A percentile compares a stretch with the other conserved stretches of the same genome.
Conservation (phyloP, 768 basidiomycete genomes). For the Hypholoma fasciculare region DNA sequence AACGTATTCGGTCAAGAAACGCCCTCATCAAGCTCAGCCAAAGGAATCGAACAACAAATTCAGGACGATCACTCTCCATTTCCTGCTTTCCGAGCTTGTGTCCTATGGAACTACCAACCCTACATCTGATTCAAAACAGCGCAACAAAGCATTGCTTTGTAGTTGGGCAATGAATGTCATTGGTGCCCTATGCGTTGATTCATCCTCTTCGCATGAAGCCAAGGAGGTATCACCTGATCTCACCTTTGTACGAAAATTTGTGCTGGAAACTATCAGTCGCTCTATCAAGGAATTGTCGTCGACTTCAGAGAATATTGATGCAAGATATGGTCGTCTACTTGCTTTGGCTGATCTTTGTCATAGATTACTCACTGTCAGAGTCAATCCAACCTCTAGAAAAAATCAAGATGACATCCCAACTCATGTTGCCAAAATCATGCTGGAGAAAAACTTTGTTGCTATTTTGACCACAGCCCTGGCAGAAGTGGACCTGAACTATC, state of each 20-base stretch:
- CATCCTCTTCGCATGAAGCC: conserved; percentile 56
- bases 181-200: conserved; percentile 92
- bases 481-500: conserved; percentile 95
- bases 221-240: conserved; percentile 82
- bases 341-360: conserved; percentile 87
- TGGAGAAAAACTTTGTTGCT: conserved; percentile 95
- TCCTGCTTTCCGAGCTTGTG: conserved; percentile 81
- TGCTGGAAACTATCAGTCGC: conserved; percentile 86
- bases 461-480: conserved; percentile 85
- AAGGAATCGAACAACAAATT: conserved; percentile 66
- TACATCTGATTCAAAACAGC: conserved; percentile 54
- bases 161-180: conserved; percentile 90
- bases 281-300: conserved; percentile 78
- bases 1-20: conserved; percentile 72
- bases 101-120: conserved; percentile 73
- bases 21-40: conserved; percentile 49
- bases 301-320: conserved; percentile 59
- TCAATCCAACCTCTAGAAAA: conserved; percentile 53
- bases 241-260: conserved; percentile 87
- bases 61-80: conserved; percentile 68
- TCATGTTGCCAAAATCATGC: conserved; percentile 95
- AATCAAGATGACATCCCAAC: conserved; percentile 76
- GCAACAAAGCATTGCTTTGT: conserved; percentile 62
- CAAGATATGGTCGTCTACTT: conserved; percentile 84
- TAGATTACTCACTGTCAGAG: conserved; percentile 80